A percentile compares a stretch with the other conserved stretches of the same genome.
Conservation (phyloP, 352 stramenopile species). For the Phytophthora quininea region DNA sequence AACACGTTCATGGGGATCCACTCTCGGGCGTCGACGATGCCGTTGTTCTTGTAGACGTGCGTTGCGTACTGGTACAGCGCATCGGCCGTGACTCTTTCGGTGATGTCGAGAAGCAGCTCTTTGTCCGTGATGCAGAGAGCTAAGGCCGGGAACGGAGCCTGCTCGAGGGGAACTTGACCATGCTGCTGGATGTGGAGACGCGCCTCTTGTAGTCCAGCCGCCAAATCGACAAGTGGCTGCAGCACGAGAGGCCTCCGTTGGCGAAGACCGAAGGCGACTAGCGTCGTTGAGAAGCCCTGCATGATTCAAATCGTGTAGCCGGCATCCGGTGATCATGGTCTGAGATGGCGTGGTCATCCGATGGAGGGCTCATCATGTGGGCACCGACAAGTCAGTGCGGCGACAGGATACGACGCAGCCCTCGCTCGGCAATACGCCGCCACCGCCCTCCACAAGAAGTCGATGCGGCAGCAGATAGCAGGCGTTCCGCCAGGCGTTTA, state of each 20-base stretch:
- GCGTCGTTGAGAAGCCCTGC: not conserved
- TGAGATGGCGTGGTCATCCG: constrained; percentile 1
- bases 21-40: constrained; percentile 28
- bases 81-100: constrained; percentile 30
- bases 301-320: constrained; percentile 20
- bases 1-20: constrained; percentile 47
- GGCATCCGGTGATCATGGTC: constrained; percentile 23
- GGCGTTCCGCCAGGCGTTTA: constrained; percentile 8
- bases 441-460: constrained; percentile 12
- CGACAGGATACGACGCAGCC: too few species aligned
- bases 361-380: constrained; percentile 13
- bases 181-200: constrained; percentile 1
- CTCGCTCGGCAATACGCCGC: too few species aligned
- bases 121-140: constrained; percentile 33
- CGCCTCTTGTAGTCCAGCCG: constrained; percentile 6
- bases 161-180: constrained; percentile 41
- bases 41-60: constrained; percentile 20
- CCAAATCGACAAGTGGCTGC: constrained; percentile 21
- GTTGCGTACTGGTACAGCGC: constrained; percentile 39
- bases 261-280: too few species aligned
- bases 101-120: constrained; percentile 28
- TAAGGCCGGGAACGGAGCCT: constrained; percentile 40
- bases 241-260: not conserved
- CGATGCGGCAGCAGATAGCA: constrained; percentile 7
- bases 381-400: too few species aligned